Evolutionary conservation across 1,139 yeast genomes (phyloP).

Genomic region (Kodamaea sp.): DNA sequence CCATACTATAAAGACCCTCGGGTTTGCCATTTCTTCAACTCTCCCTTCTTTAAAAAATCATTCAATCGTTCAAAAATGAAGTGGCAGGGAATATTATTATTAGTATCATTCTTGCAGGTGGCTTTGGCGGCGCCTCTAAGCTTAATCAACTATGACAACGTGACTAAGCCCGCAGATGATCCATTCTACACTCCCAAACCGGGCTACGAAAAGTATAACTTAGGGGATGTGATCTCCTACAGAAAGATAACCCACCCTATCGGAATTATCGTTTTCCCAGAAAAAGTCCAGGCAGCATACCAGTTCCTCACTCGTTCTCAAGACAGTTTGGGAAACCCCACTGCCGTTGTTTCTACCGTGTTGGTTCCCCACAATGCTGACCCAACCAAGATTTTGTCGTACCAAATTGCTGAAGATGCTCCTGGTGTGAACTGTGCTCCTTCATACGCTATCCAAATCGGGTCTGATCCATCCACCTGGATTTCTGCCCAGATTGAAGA

Average conservation of each 20-base stretch:
- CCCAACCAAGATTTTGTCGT: conserved; percentile 28
- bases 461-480: conserved; percentile 18
- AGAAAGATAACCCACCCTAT: conserved; percentile 15
- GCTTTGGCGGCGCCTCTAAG: conserved; percentile 1
- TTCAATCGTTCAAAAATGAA: not conserved
- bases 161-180: conserved; percentile 17
- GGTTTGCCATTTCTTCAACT: too few relatives aligned
- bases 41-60: not conserved
- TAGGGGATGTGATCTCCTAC: conserved; percentile 27
- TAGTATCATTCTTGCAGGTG: conserved; percentile 1
- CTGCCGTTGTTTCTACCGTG: conserved; percentile 32
- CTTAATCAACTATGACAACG: conserved; percentile 1
- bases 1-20: not conserved
- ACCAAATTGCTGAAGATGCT: conserved; percentile 38
- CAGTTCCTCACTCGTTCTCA: conserved; percentile 35
- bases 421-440: conserved; percentile 31
- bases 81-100: not conserved
- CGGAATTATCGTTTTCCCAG: not conserved
- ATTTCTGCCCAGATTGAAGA: conserved; percentile 24
- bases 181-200: conserved; percentile 29
- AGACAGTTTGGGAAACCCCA: conserved; percentile 33
- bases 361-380: conserved; percentile 34
- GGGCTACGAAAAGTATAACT: conserved; percentile 22
- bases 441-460: conserved; percentile 29
- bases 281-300: conserved; percentile 21